phyloP scores from a whole-genome alignment of 2,329 filamentous ascomycete genomes.

The Alternaria tenuissima region DNA sequence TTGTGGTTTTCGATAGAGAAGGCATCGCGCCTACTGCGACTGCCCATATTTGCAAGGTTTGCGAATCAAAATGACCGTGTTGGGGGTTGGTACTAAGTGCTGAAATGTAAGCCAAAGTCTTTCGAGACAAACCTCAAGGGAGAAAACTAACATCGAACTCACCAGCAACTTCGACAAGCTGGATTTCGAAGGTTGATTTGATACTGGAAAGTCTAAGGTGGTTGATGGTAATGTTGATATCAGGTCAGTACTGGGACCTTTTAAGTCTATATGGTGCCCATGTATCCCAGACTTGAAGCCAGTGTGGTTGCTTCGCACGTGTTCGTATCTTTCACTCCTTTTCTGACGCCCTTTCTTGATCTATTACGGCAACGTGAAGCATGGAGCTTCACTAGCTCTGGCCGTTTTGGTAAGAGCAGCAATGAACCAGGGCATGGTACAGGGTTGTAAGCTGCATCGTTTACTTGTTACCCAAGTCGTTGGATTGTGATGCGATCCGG shows the following conservation, averaged over 20 bases:
- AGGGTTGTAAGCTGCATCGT: not conserved
- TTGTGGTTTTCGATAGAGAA: constrained; percentile 3
- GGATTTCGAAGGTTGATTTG: too few relatives aligned
- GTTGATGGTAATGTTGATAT: not conserved
- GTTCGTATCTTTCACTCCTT: not conserved
- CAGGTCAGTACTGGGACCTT: not conserved
- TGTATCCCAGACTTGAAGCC: not conserved
- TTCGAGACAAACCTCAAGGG: not conserved
- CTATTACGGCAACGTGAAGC: not conserved
- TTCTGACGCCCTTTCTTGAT: not conserved
- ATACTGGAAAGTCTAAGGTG: not conserved
- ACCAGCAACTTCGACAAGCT: not conserved
- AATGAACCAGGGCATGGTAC: not conserved
- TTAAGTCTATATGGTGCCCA: not conserved
- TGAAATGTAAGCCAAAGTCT: not conserved
- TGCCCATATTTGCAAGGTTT: not conserved
- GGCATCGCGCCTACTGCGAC: not conserved
- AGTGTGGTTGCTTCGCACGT: not conserved
- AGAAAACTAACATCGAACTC: not conserved
- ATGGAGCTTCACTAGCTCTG: not conserved
- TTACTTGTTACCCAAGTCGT: not conserved
- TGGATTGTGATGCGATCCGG: not conserved
- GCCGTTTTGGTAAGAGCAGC: not conserved
- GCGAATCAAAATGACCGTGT: not conserved
- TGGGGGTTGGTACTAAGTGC: not conserved